Evolutionary conservation across 352 stramenopile species (phyloP), one percentile per base, ranked within the genome.

Genomic region (Phytophthora pistaciae): DNA sequence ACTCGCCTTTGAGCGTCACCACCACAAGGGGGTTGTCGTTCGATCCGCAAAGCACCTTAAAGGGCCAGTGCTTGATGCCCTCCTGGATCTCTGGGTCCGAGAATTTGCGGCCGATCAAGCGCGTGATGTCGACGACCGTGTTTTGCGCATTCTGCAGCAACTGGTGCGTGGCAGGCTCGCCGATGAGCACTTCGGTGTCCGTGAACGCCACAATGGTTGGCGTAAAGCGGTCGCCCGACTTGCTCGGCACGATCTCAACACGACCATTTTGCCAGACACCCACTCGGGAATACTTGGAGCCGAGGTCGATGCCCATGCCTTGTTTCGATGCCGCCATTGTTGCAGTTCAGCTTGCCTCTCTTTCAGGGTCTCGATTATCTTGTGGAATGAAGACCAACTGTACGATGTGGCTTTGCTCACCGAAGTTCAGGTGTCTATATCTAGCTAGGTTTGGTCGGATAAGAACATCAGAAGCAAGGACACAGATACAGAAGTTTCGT

Each of bases 61-160:
- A 66, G 4, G 59, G 59, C 31, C 44, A 50, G 5, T 3, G 5
- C 20, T 55, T 55, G 48, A 58, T 27, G 13, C 10, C 16, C 20
- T 42, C 16, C 33, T 66, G 60, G 10, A 55, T 29, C n/a, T 55
- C 42, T 8, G 18, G 40, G 25, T 64, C 57, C 10, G 57, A 55
- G n/a, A 64, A 64, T n/a, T 27, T 64, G 25, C 57, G 57, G 29
- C 57, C 40, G n/a, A 53, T 33, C 10, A 55, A 10, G 40, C 25
- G 40, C 14, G 18, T 55, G 40, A 55, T 46, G 42, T 42, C 36
- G 25, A 61, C 49, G 4, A 61, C n/a, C 13, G 25, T 49, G 29
- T 64, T 64, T 48, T 20, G 10, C 4, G 23, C 7, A 10, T 64
- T 64, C 14, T 56, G 14, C 6, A 56, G 21, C 10, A 56, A 16